phyloP scores from a whole-genome alignment of 1,139 yeast genomes.

The Taphrina flavorubra region DNA sequence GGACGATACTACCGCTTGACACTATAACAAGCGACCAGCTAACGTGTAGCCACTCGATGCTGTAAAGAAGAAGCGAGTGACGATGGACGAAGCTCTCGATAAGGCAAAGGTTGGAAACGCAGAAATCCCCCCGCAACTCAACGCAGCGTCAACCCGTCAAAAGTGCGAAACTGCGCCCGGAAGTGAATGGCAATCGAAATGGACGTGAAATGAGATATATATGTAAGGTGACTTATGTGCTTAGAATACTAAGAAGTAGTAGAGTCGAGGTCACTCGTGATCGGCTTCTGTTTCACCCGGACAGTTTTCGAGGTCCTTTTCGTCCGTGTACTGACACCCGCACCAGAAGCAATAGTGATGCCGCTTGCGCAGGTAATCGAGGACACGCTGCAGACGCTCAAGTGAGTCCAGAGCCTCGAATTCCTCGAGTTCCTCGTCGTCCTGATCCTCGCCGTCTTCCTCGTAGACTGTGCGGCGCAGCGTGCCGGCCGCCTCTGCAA shows the following conservation, averaged over 20 bases:
- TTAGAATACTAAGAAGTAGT: too few relatives aligned
- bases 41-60: background rate
- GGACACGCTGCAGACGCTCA: constrained; percentile 49
- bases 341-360: constrained; percentile 60
- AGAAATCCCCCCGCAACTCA: constrained; percentile 1
- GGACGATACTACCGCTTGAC: too few relatives aligned
- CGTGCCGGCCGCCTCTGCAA: constrained; percentile 3
- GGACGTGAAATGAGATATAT: background rate
- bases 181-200: background rate
- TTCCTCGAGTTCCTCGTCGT: constrained; percentile 50
- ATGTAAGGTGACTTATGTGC: background rate
- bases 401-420: constrained; percentile 49
- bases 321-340: constrained; percentile 54
- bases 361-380: constrained; percentile 53
- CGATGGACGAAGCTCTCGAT: background rate
- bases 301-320: constrained; percentile 55
- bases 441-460: constrained; percentile 48
- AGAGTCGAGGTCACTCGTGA: constrained; percentile 48
- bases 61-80: background rate
- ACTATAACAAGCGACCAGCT: too few relatives aligned
- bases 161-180: background rate
- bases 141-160: too few relatives aligned
- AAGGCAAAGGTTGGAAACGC: background rate
- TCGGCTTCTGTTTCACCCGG: constrained; percentile 58
- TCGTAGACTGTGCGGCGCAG: constrained; percentile 35